phyloP scores from a whole-genome alignment of 495 filamentous ascomycete species.

The Tuber borchii region DNA sequence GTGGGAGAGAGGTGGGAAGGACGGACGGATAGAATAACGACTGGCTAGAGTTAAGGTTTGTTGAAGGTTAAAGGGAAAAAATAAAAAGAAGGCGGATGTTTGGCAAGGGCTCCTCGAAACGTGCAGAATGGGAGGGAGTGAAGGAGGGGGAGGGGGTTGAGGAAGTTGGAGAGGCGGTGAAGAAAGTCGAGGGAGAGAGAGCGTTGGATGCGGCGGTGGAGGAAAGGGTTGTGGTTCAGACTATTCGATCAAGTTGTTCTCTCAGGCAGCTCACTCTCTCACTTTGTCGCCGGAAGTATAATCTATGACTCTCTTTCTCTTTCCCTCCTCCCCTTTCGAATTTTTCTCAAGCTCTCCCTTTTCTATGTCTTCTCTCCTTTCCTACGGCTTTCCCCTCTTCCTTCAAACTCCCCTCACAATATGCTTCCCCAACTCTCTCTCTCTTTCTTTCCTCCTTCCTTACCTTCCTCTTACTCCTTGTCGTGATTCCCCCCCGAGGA shows the following conservation, averaged over 20 bases:
- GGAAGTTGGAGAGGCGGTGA: not conserved
- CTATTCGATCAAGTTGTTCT: not conserved
- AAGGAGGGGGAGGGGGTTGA: not conserved
- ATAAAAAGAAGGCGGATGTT: not conserved
- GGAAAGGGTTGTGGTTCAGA: not conserved
- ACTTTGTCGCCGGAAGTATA: not conserved
- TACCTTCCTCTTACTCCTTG: not conserved
- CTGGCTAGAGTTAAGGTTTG: slow-evolving; percentile 1
- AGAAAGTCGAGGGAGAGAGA: not conserved
- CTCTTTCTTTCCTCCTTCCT: not conserved
- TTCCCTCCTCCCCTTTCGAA: not conserved
- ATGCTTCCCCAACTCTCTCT: not conserved
- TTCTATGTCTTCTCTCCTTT: not conserved
- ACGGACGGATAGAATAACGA: slow-evolving; percentile 1
- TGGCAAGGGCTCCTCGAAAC: slow-evolving; percentile 4
- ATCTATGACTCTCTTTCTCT: not conserved
- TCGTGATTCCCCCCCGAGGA: not conserved
- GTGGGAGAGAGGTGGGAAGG: not conserved
- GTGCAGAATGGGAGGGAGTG: not conserved
- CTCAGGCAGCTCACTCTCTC: not conserved
- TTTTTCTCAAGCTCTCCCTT: not conserved
- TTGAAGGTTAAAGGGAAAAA: not conserved
- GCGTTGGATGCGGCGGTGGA: not conserved
- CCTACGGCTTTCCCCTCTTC: not conserved
- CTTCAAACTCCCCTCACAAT: not conserved